Percentiles rank a stretch among this genome's conserved stretches.
These are phyloP conservation scores for Lachancea kluyveri DNA, from an alignment of 805 yeast species.

Conservation along the genomic window DNA sequence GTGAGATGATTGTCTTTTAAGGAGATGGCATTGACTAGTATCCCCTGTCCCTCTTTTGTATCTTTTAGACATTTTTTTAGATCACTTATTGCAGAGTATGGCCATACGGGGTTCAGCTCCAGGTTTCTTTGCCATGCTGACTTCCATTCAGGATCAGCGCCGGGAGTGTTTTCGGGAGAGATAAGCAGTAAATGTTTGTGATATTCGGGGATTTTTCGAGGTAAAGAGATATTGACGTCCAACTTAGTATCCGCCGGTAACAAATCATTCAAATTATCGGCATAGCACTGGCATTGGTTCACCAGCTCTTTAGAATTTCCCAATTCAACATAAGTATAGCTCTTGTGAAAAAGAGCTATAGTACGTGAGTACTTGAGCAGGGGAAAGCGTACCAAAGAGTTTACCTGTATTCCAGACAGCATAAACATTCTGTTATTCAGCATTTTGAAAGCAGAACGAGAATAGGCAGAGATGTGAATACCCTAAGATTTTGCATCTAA, in stretches of 20 bases:
- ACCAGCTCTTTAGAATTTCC: slow-evolving; percentile 2
- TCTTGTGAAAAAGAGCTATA: slow-evolving; percentile 9
- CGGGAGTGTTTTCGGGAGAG: slow-evolving; percentile 12
- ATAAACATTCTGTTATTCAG: too few species aligned
- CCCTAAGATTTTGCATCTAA: too few species aligned
- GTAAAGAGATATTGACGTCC: slow-evolving; percentile 11
- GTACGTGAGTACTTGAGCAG: slow-evolving; percentile 3
- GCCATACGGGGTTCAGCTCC: slow-evolving; percentile 19
- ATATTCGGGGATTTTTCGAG: slow-evolving; percentile 16
- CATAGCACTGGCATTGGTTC: slow-evolving; percentile 15
- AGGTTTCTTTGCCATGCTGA: slow-evolving; percentile 21
- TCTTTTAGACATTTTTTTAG: slow-evolving; percentile 14
- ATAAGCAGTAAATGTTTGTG: slow-evolving; percentile 21
- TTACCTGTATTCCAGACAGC: too few species aligned
- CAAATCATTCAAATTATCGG: slow-evolving; percentile 10
- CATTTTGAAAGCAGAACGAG: too few species aligned
- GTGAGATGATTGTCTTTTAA: slow-evolving; percentile 9
- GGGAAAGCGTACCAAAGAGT: too few species aligned
- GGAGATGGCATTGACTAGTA: slow-evolving; percentile 17
- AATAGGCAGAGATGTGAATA: too few species aligned
- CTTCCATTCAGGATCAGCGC: slow-evolving; percentile 13
- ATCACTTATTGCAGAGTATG: slow-evolving; percentile 16
- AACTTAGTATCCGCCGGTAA: slow-evolving; percentile 11
- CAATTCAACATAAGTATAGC: slow-evolving; percentile 10
- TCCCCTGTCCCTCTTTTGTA: slow-evolving; percentile 11